Conservation (phyloP, 2,329 filamentous ascomycete species). For the Paracorniculantispora psalliotae region DNA sequence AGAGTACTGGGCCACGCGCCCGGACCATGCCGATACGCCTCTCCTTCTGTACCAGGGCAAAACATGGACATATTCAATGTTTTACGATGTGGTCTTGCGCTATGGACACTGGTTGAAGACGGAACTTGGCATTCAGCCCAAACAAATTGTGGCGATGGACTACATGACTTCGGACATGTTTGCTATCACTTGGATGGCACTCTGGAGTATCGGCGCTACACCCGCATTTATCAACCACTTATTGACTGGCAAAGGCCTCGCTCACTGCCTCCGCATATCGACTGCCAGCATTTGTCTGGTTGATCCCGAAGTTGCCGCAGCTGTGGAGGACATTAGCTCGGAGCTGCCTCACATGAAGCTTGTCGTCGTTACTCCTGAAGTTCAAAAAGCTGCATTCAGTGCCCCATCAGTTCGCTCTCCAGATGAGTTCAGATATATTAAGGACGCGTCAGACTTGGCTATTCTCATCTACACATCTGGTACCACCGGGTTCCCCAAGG, state of each 20-base stretch:
- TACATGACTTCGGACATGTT: slow-evolving; percentile 79
- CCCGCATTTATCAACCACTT: slow-evolving; percentile 90
- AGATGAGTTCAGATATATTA: not conserved
- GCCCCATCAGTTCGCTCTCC: not conserved
- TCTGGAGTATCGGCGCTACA: slow-evolving; percentile 79
- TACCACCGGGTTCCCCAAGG: slow-evolving; percentile 72
- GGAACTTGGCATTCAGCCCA: slow-evolving; percentile 56
- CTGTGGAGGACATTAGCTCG: slow-evolving; percentile 54
- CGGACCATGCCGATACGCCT: slow-evolving; percentile 37
- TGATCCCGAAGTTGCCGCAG: slow-evolving; percentile 53
- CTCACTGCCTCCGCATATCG: slow-evolving; percentile 68
- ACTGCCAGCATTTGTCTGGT: slow-evolving; percentile 65
- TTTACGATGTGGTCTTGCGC: slow-evolving; percentile 64
- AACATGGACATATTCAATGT: slow-evolving; percentile 66
- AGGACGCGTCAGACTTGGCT: slow-evolving; percentile 37
- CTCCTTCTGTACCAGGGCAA: slow-evolving; percentile 66
- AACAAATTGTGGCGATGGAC: slow-evolving; percentile 75
- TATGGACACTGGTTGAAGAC: slow-evolving; percentile 73
- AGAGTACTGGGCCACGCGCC: not conserved
- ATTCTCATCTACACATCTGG: slow-evolving; percentile 73
- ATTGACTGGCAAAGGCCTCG: slow-evolving; percentile 62
- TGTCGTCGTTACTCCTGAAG: not conserved
- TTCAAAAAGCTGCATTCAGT: not conserved
- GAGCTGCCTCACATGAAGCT: slow-evolving; percentile 33
- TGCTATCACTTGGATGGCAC: slow-evolving; percentile 66